Conservation (phyloP, 176 grass and related monocot genomes). For the Zea mays region Zm-B73-REFERENCE-NAM-5.0 NC_050096.1:303132001-303132500, state of each 20-base stretch:
- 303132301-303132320: background rate
- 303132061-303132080: too few species aligned
- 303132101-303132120: background rate
- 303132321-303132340: constrained; percentile 7
- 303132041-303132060: too few species aligned
- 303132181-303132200: background rate
- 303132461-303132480: background rate
- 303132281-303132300: background rate
- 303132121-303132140: background rate
- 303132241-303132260: background rate
- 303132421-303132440: background rate
- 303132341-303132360: constrained; percentile 26
- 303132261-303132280: background rate
- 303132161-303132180: background rate
- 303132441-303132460: too few species aligned
- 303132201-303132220: too few species aligned
- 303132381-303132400: constrained; percentile 37
- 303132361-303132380: constrained; percentile 1
- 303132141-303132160: background rate
- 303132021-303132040: background rate
- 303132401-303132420: too few species aligned
- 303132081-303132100: background rate
- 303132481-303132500: background rate
- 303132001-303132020: background rate
- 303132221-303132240: background rate